phyloP scores from a whole-genome alignment of 192 early-diverging fungal genomes.

The Coemansia sp. region DNA sequence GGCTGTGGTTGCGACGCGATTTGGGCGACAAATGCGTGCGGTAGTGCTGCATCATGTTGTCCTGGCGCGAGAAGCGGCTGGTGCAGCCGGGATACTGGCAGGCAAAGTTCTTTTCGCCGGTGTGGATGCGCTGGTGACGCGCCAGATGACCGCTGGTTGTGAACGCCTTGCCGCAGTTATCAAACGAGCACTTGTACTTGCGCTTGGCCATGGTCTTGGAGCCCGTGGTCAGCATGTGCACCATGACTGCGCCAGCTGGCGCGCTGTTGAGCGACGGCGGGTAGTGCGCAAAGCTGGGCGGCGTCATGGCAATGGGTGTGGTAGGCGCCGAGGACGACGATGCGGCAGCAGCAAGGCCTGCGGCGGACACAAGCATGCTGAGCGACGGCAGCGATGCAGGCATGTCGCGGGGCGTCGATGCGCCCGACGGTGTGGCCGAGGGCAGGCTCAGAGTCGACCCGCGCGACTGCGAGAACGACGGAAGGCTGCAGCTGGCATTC shows the following conservation, averaged over 20 bases:
- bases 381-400: constrained; percentile 9
- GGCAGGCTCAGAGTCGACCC: constrained; percentile 4
- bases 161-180: constrained; percentile 71
- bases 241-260: constrained; percentile 7
- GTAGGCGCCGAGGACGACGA: neutral
- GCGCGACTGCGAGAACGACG: constrained; percentile 3
- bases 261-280: constrained; percentile 1
- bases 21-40: constrained; percentile 70
- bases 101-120: constrained; percentile 69
- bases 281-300: constrained; percentile 5
- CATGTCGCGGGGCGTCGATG: constrained; percentile 7
- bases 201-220: constrained; percentile 52
- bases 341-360: constrained; percentile 2
- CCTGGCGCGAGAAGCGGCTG: constrained; percentile 70
- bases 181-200: constrained; percentile 66
- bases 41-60: constrained; percentile 85
- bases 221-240: constrained; percentile 13
- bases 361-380: constrained; percentile 7
- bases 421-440: constrained; percentile 2
- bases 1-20: constrained; percentile 43
- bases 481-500: neutral
- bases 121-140: constrained; percentile 73
- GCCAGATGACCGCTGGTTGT: constrained; percentile 77
- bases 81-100: constrained; percentile 67
- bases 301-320: neutral